Evolutionary conservation across 2,329 filamentous ascomycete species (phyloP), one percentile per base, ranked within the genome.

Genomic region (Pseudocercospora pini-densiflorae): DNA sequence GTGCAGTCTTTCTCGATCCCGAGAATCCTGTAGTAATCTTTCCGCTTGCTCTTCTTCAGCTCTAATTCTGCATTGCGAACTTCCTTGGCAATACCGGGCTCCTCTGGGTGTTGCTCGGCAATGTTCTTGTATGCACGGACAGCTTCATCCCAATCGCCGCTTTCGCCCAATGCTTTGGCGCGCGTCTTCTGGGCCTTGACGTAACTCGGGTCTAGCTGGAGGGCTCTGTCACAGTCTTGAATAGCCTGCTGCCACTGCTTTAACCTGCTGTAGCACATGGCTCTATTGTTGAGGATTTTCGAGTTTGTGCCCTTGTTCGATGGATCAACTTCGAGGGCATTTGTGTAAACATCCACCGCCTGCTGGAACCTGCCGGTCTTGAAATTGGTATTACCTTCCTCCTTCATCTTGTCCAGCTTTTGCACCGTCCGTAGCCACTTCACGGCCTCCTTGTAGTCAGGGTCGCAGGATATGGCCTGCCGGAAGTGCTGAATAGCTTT

Each of bases 1-100:
- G 87, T 87, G 43, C 93, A 93, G 68, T 94, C 91, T 85, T 97
- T 98, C 65, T 91, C 84, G 8, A 99, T 83, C 5, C 90, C 92
- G 61, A 99, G 88, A 72, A 98, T 97, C 87, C 97, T 97, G 85
- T 99, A 99, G 83, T 97, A 98, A 77, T 99, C 95, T 81, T 99
- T 99, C 68, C 95, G 87, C 81, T 94, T 91, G 79, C 91, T 92
- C 89, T 98, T 98, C 89, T 99, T 99, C 70, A 98, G 84, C 82
- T 99, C 95, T 27, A 97, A 84, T 82, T 99, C 94, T 1, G 94
- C 95, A 74, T 90, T 92, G 64, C 92, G 90, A 53, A 98, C 88
- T 75, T 99, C 95, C 79, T 92, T 94, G 60, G 87, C 85, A 67
- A 98, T 90, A 14, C 86, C 88, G 49, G 89, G 88, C 78, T 99